phyloP scores from a whole-genome alignment of 768 basidiomycete genomes.

The Harrya chromipes region DNA sequence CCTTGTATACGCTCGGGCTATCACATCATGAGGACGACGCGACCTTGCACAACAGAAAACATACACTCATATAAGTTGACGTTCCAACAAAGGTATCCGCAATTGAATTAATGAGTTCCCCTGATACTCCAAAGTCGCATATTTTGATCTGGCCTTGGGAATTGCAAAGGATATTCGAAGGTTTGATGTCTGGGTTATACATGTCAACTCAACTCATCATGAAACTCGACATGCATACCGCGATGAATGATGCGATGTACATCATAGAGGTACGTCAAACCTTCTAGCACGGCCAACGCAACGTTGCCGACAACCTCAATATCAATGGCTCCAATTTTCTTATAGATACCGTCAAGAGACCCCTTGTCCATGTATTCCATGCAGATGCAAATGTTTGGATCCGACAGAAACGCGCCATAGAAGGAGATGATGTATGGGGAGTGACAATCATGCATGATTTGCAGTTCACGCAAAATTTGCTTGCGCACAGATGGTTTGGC shows the following conservation, averaged over 20 bases:
- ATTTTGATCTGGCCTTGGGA: slow-evolving; percentile 97
- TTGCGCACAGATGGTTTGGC: slow-evolving; percentile 95
- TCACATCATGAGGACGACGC: slow-evolving; percentile 13
- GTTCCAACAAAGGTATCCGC: slow-evolving; percentile 99
- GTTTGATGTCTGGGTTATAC: slow-evolving; percentile 82
- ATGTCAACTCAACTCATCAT: slow-evolving; percentile 14
- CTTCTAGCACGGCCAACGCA: slow-evolving; percentile 92
- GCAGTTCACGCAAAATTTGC: slow-evolving; percentile 95
- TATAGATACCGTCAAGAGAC: slow-evolving; percentile 92
- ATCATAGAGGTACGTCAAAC: slow-evolving; percentile 96
- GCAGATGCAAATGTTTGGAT: slow-evolving; percentile 98
- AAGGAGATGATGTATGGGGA: slow-evolving; percentile 95
- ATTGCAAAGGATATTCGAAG: slow-evolving; percentile 95
- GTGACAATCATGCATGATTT: slow-evolving; percentile 98
- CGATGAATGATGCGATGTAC: slow-evolving; percentile 97
- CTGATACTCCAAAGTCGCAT: slow-evolving; percentile 98
- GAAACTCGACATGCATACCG: slow-evolving; percentile 53
- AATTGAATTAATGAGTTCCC: slow-evolving; percentile 97
- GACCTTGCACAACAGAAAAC: slow-evolving; percentile 29
- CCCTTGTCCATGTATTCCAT: slow-evolving; percentile 98
- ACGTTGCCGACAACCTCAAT: slow-evolving; percentile 92
- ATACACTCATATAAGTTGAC: slow-evolving; percentile 98
- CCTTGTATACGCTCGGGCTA: slow-evolving; percentile 99
- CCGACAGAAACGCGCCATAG: slow-evolving; percentile 93
- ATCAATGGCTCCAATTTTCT: slow-evolving; percentile 90